Conservation (phyloP, 208 protist genomes). For the Wallacemonas sp. region DNA sequence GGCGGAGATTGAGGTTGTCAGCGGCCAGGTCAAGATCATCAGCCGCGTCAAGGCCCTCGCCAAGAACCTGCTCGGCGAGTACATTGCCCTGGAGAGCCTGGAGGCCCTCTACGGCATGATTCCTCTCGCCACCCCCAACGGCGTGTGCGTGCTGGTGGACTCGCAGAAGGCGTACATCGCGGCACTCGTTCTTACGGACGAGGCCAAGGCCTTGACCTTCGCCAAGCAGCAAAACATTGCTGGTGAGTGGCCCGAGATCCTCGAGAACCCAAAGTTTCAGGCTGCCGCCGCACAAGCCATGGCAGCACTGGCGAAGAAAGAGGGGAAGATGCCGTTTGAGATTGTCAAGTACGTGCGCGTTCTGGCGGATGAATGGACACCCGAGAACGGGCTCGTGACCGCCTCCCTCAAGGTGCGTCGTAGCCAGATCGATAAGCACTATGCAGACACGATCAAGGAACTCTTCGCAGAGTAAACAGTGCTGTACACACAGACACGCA, state of each 20-base stretch:
- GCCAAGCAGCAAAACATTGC: slow-evolving; percentile 32
- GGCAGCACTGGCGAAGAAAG: slow-evolving; percentile 37
- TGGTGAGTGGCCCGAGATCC: slow-evolving; percentile 35
- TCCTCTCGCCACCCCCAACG: slow-evolving; percentile 52
- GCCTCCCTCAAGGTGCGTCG: slow-evolving; percentile 82
- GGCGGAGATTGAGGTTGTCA: slow-evolving; percentile 49
- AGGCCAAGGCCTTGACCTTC: slow-evolving; percentile 55
- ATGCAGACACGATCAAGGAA: slow-evolving; percentile 54
- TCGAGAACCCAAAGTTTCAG: slow-evolving; percentile 36
- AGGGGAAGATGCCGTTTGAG: slow-evolving; percentile 74
- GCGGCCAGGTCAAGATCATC: slow-evolving; percentile 58
- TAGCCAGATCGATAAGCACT: slow-evolving; percentile 56
- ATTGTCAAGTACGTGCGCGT: slow-evolving; percentile 47
- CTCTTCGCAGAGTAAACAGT: slow-evolving; percentile 47
- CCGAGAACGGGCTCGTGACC: slow-evolving; percentile 81
- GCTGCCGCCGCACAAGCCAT: slow-evolving; percentile 30
- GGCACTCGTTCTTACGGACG: slow-evolving; percentile 66
- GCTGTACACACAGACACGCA: slow-evolving; percentile 1
- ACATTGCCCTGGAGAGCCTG: slow-evolving; percentile 84
- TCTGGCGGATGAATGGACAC: slow-evolving; percentile 81
- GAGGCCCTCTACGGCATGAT: slow-evolving; percentile 69
- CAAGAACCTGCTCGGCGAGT: slow-evolving; percentile 88
- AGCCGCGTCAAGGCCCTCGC: slow-evolving; percentile 89
- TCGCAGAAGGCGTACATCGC: slow-evolving; percentile 55
- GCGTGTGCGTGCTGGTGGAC: slow-evolving; percentile 69